These are phyloP conservation scores for Malus hybrid DNA, from an alignment of 331 rosid species.

Conservation along the genomic window DNA sequence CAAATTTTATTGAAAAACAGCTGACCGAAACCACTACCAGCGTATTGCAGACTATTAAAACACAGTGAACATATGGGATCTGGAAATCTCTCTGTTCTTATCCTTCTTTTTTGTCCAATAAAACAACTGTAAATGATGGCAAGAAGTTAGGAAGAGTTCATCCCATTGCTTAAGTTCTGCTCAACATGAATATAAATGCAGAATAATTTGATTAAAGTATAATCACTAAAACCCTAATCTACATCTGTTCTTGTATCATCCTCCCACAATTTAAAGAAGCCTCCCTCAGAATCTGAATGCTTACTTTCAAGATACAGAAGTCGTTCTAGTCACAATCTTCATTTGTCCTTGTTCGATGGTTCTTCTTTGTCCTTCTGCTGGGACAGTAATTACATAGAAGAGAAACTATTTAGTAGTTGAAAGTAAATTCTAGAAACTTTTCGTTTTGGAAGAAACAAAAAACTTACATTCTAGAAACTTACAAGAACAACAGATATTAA, in stretches of 20 bases:
- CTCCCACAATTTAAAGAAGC: neutral
- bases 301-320: neutral
- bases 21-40: neutral
- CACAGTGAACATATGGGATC: neutral
- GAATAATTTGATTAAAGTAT: neutral
- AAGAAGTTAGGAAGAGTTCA: neutral
- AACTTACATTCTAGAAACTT: neutral
- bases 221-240: neutral
- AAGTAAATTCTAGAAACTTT: neutral
- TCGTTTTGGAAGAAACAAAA: no score
- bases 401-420: neutral
- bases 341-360: conserved; percentile 47
- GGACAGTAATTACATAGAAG: conserved; percentile 6
- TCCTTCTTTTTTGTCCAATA: neutral
- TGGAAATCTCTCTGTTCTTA: neutral
- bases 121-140: neutral
- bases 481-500: neutral
- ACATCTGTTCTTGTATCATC: conserved; percentile 1
- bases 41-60: neutral
- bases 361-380: conserved; percentile 61
- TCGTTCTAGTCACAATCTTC: conserved; percentile 11
- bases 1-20: neutral
- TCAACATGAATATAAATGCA: neutral
- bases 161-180: neutral
- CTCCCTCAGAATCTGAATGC: conserved; percentile 7